Evolutionary conservation across 192 early-diverging fungal species (phyloP), one percentile per base, ranked within the genome.

Genomic region (Dispira simplex): DNA sequence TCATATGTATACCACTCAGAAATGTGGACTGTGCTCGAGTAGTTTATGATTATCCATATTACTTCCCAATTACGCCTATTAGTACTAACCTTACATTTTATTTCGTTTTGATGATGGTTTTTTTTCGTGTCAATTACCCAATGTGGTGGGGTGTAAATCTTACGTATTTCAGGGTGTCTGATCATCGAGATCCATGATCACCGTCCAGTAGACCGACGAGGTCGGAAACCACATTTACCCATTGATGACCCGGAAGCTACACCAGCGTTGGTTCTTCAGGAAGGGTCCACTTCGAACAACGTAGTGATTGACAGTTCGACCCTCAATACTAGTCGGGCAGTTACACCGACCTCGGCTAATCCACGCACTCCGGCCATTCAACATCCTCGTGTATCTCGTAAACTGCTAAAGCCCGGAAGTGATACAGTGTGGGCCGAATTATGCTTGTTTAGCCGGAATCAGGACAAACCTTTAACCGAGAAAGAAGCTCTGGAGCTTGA

Each of bases 101-200:
- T 6, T 39, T 39, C 3, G 1, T 39, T 1, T 39, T 1, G 32
- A 6, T 39, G 32, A 39, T 39, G 32, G 32, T 6, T 39, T 39
- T 39, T n/a, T 39, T 39, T 39, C 32, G 32, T 6, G 6, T 39
- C 32, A 39, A 39, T 39, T 1, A 6, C 32, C 32, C 32, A 39
- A 39, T 6, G 32, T 39, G 32, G 32, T 39, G 32, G 32, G 32
- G 32, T 39, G 32, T 39, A 39, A 39, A 39, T 39, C 32, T 39
- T 39, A 6, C 32, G 32, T 39, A 39, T 39, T 39, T 39, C 32
- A 39, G 32, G 85, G 0, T 77, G 81, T 53, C 70, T 87, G n/a
- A 84, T 87, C 65, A 83, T 81, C 39, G 82, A 87, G 60, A 75
- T 87, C 10, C 77, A 78, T 28, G 86, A 88, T 69, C 82, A 85